phyloP scores from a whole-genome alignment of 768 basidiomycete species.

The Lentinula aciculospora region DNA sequence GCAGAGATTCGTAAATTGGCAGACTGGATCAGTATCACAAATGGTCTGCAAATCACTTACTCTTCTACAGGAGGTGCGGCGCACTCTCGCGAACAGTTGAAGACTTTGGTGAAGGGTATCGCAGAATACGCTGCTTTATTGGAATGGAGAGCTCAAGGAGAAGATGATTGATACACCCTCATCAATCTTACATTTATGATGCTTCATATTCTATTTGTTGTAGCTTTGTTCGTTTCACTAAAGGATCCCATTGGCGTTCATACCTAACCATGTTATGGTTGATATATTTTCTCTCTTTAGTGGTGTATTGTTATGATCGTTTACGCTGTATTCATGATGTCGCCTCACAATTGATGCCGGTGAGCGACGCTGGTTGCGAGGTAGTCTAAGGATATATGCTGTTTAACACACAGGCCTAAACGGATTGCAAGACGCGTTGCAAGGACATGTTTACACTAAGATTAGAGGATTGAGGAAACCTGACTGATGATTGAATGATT shows the following conservation, averaged over 20 bases:
- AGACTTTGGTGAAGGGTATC: slow-evolving; percentile 45
- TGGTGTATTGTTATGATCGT: neutral
- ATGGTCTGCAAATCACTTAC: slow-evolving; percentile 5
- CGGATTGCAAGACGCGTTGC: slow-evolving; percentile 58
- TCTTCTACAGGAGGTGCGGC: slow-evolving; percentile 18
- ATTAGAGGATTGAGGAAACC: neutral
- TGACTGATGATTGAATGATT: neutral
- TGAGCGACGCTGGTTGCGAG: neutral
- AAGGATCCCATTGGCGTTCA: too few relatives aligned
- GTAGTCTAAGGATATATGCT: neutral
- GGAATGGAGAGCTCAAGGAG: slow-evolving; percentile 45
- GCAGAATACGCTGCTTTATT: slow-evolving; percentile 57
- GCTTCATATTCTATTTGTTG: slow-evolving; percentile 3
- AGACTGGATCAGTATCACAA: slow-evolving; percentile 52
- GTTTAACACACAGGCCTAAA: slow-evolving; percentile 19
- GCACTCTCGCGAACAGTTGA: slow-evolving; percentile 24
- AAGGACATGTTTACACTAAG: slow-evolving; percentile 76
- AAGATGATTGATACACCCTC: slow-evolving; percentile 7
- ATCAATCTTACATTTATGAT: neutral
- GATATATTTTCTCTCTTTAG: too few relatives aligned
- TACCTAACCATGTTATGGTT: too few relatives aligned
- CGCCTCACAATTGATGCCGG: neutral
- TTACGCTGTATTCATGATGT: neutral
- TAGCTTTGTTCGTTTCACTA: too few relatives aligned
- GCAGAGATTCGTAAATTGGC: slow-evolving; percentile 59